Conservation (phyloP, 2,329 filamentous ascomycete species). For the Fusarium pseudonygamai region DNA sequence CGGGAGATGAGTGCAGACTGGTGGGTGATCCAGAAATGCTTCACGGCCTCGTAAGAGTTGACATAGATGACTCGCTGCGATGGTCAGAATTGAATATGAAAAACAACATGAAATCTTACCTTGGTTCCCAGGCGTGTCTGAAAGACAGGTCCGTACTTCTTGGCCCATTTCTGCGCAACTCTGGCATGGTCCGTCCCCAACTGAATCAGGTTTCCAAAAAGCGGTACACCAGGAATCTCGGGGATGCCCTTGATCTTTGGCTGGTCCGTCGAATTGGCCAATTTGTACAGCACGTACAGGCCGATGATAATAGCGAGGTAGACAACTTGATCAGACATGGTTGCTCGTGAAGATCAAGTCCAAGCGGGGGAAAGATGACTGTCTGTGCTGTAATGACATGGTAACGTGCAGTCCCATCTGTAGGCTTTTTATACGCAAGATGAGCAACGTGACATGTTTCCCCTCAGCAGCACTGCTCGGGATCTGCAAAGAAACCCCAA, state of each 20-base stretch:
- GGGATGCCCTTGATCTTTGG: conserved; percentile 70
- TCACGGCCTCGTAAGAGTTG: conserved; percentile 80
- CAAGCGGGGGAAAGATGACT: neutral
- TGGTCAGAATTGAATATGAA: neutral
- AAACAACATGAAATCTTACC: conserved; percentile 49
- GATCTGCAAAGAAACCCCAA: conserved; percentile 4
- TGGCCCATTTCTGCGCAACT: conserved; percentile 64
- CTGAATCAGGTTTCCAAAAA: conserved; percentile 71
- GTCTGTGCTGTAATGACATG: neutral
- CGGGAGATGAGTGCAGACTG: conserved; percentile 81
- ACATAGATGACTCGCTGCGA: conserved; percentile 75
- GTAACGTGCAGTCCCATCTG: neutral
- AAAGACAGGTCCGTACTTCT: conserved; percentile 71
- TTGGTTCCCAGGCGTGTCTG: conserved; percentile 75
- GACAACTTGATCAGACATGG: conserved; percentile 29
- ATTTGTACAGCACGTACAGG: conserved; percentile 32
- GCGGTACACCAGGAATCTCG: conserved; percentile 68
- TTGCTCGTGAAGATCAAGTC: neutral
- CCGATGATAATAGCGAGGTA: conserved; percentile 7
- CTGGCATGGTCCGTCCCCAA: conserved; percentile 67
- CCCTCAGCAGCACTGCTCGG: neutral
- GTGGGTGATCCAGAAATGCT: conserved; percentile 79
- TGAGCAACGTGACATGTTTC: conserved; percentile 1
- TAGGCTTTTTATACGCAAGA: conserved; percentile 4
- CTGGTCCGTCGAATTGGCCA: conserved; percentile 60